Base-by-base conservation (phyloP, 768 basidiomycete genomes). In the Epithele typhae region DNA sequence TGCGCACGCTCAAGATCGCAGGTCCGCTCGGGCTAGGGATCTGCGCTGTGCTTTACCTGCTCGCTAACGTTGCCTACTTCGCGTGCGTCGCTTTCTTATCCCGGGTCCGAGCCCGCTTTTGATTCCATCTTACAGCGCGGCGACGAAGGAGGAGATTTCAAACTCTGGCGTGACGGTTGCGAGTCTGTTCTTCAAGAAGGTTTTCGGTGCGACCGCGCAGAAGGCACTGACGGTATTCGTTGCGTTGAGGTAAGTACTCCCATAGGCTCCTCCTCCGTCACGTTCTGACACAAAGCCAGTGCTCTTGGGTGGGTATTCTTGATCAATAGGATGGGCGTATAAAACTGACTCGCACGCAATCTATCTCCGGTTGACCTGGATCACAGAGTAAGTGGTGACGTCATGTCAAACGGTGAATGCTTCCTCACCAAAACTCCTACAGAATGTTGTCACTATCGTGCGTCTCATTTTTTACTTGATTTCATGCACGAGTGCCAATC, bases 61-160 rank as follows among this genome's bases (percentile, higher is more conserved):
- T 82, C 4, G 77, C 78, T 3, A 81, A 82, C 42, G 64, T 82
- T 2, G 74, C 80, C 3, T 81, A 81, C 54, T 81, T 80, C 39
- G 70, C 77, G 63, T 66, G 51, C n/a, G 65, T 64, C 9, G 14
- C 11, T 11, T n/a, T 39, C 25, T 72, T 21, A n/a, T n/a, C n/a
- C n/a, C n/a, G n/a, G n/a, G n/a, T n/a, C n/a, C n/a, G n/a, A n/a
- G 24, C 11, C 14, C 25, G 3, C 21, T 37, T 7, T 8, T 19
- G 3, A 19, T 37, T n/a, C 17, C 9, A n/a, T n/a, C n/a, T n/a
- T n/a, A 17, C 45, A 68, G 61, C 2, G 76, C 75, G 1, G 68
- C 74, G 2, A 68, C 76, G 4, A 73, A 77, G 57, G 60, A 69
- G 5, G 68, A 79, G 49, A 79, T 83, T 25, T 44, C 67, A 25